Evolutionary conservation across 164 flowering plant species (phyloP).

Genomic region (Buxus sempervirens): DNA sequence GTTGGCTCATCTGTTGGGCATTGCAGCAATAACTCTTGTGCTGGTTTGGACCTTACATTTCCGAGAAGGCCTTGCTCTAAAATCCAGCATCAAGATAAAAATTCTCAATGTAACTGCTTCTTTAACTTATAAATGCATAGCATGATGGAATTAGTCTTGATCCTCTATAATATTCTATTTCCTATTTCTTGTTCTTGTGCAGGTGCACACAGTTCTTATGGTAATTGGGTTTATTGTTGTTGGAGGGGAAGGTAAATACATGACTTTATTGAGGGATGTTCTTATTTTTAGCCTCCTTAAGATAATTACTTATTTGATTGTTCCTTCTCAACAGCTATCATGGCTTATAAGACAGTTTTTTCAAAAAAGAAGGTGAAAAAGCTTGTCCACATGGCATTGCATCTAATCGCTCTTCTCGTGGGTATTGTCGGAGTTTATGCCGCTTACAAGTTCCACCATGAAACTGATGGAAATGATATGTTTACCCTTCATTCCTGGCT

Average conservation of each 20-base stretch:
- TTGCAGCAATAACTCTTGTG: conserved; percentile 42
- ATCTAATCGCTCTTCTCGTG: conserved; percentile 40
- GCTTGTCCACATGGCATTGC: conserved; percentile 38
- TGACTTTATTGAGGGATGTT: not conserved
- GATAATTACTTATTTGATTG: not conserved
- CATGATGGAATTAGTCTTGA: not conserved
- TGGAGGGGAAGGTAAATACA: conserved; percentile 58
- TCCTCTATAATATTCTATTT: not conserved
- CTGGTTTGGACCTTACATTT: conserved; percentile 41
- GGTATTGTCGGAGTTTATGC: conserved; percentile 61
- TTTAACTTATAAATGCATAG: conserved; percentile 16
- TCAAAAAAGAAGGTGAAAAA: conserved; percentile 31
- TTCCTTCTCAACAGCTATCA: conserved; percentile 39
- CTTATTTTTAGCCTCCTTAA: no score
- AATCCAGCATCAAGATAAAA: conserved; percentile 15
- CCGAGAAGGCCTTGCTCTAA: conserved; percentile 20
- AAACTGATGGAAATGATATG: conserved; percentile 25
- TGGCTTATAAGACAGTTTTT: conserved; percentile 55
- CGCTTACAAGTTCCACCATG: conserved; percentile 56
- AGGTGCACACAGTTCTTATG: not conserved
- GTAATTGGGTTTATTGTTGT: conserved; percentile 19
- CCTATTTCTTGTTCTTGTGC: not conserved
- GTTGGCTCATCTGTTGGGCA: conserved; percentile 45
- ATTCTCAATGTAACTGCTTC: conserved; percentile 34
- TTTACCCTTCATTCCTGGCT: conserved; percentile 72